These are phyloP conservation scores for Inga leiocalycina DNA, from an alignment of 306 rosid genomes.

Conservation along the genomic window DNA sequence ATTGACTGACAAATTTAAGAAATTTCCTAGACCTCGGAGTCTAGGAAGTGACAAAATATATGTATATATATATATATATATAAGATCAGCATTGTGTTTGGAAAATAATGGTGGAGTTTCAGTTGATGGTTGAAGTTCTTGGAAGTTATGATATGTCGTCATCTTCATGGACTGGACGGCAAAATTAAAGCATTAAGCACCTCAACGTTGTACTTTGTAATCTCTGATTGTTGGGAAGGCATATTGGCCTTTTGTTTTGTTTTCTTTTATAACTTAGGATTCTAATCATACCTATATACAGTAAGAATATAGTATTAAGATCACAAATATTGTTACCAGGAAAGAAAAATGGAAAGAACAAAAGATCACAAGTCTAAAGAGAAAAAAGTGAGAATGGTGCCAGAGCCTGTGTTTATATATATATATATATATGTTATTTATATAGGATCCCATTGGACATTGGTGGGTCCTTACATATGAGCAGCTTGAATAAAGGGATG, in stretches of 20 bases:
- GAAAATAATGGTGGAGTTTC: neutral
- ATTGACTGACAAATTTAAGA: neutral
- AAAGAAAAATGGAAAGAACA: neutral
- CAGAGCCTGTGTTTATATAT: neutral
- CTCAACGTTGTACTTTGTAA: neutral
- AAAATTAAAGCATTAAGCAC: neutral
- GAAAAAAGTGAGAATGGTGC: slow-evolving; percentile 32
- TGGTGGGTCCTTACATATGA: neutral
- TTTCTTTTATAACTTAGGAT: slow-evolving; percentile 44
- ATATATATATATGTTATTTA: neutral
- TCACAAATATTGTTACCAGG: neutral
- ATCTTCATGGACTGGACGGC: neutral
- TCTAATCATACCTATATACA: slow-evolving; percentile 25
- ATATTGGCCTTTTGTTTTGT: slow-evolving; percentile 24
- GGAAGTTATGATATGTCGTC: neutral
- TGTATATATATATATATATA: neutral
- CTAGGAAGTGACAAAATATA: neutral
- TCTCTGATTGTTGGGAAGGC: neutral
- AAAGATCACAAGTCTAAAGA: neutral
- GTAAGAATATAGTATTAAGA: neutral
- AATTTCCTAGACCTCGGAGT: neutral
- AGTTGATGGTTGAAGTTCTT: neutral
- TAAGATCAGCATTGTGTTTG: neutral
- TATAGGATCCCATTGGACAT: slow-evolving; percentile 18
- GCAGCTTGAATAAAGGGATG: neutral